These are phyloP conservation scores for Balamuthia mandrillaris DNA, from an alignment of 208 protist genomes.

Conservation along the genomic window DNA sequence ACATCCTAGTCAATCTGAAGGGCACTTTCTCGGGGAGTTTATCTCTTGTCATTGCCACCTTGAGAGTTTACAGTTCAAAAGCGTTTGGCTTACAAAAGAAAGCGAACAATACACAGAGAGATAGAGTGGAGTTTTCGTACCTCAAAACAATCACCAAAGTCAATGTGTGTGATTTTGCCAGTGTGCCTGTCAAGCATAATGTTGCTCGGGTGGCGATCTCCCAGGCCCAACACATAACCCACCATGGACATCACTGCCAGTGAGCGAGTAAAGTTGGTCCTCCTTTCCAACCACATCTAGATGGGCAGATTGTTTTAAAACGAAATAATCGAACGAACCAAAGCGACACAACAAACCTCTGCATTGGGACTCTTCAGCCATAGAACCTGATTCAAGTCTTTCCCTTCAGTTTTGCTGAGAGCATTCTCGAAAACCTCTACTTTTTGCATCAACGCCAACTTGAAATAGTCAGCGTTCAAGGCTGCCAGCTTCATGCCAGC, in stretches of 20 bases:
- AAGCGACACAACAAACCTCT: constrained; percentile 76
- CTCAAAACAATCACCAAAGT: constrained; percentile 99
- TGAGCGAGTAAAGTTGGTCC: constrained; percentile 96
- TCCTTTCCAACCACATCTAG: constrained; percentile 91
- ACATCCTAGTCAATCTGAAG: constrained; percentile 98
- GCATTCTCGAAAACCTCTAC: constrained; percentile 93
- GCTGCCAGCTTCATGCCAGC: not conserved
- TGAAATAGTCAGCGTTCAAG: constrained; percentile 84
- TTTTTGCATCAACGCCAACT: constrained; percentile 94
- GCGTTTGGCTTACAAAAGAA: not conserved
- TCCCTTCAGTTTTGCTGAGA: constrained; percentile 87
- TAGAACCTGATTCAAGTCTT: constrained; percentile 94
- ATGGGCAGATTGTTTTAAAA: not conserved
- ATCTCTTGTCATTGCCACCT: constrained; percentile 94
- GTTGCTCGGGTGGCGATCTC: constrained; percentile 99
- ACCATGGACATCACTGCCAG: constrained; percentile 98
- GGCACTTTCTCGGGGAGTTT: constrained; percentile 99
- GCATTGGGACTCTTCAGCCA: constrained; percentile 94
- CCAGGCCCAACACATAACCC: constrained; percentile 96
- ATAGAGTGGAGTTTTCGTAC: constrained; percentile 48
- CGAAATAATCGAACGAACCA: not conserved
- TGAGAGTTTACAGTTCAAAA: not conserved
- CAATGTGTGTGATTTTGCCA: constrained; percentile 99
- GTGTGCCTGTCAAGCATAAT: constrained; percentile 97
- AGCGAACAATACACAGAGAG: not conserved